Evolutionary conservation across 1,284 basidiomycete species (phyloP), one percentile per base, ranked within the genome.

Genomic region (Moesziomyces globuligerus): DNA sequence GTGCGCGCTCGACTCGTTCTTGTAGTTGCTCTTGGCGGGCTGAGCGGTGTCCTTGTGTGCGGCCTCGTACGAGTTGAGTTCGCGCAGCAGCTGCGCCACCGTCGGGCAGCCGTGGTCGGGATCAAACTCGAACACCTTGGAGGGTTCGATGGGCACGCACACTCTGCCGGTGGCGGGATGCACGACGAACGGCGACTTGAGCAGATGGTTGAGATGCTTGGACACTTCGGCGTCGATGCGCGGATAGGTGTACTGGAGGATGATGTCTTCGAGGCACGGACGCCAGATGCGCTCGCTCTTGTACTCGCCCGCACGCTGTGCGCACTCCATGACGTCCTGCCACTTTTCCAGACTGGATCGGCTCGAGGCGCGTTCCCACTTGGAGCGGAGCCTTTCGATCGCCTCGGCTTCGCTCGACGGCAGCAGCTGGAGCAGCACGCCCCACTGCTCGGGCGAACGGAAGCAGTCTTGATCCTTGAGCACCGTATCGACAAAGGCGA

Each of bases 161-260:
- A 99, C 89, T 38, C 94, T 88, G 1, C 94, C 94, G 1, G 96
- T 98, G 65, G 93, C 93, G 0, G 96, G 95, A 83, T 99, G 95
- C 0, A 98, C 86, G 80, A 94, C 96, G 83, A 99, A 98, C 0
- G 96, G 96, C 24, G 93, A 90, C 83, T 99, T 99, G 65, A 99
- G 88, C 85, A 99, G 87, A 85, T 99, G 96, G 84, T 98, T 98
- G 56, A 94, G 87, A 79, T 95, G 93, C 80, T 98, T 96, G 2
- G 94, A 94, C 15, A 99, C 95, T 83, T 98, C 95, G 7, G 92
- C 90, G 83, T 99, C 95, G 64, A 99, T 88, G 17, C 95, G 89
- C 3, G 96, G 95, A 82, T 98, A 98, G 0, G 92, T 95, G 83
- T 97, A 98, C 80, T 94, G 91, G 13, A 99, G 85, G 56, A 96